phyloP scores from a whole-genome alignment of 2,329 filamentous ascomycete species.

The Penicillium oxalicum region DNA sequence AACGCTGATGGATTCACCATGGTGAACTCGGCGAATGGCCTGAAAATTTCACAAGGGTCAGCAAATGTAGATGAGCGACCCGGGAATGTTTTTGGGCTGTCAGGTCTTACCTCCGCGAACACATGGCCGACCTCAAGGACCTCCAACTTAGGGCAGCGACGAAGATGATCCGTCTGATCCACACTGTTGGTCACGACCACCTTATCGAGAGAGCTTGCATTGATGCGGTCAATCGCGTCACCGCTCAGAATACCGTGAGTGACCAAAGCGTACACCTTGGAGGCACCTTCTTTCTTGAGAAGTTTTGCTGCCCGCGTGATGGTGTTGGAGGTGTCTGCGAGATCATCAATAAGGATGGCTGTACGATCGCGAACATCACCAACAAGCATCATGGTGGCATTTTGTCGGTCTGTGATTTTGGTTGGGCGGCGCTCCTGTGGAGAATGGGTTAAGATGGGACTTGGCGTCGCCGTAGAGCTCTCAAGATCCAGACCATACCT shows the following conservation, averaged over 20 bases:
- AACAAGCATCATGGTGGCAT: constrained; percentile 87
- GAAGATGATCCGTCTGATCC: constrained; percentile 75
- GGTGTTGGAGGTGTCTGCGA: constrained; percentile 94
- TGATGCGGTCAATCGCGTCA: constrained; percentile 89
- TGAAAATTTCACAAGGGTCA: constrained; percentile 32
- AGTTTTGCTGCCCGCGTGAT: constrained; percentile 94
- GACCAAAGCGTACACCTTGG: constrained; percentile 80
- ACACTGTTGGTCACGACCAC: constrained; percentile 94
- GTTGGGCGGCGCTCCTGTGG: constrained; percentile 77
- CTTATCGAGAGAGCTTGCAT: constrained; percentile 86
- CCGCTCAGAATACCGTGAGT: constrained; percentile 94
- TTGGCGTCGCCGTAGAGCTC: no score
- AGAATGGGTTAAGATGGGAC: constrained; percentile 20
- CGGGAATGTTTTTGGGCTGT: background rate
- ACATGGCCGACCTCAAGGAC: constrained; percentile 82
- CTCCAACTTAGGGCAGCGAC: constrained; percentile 77
- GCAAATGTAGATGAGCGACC: constrained; percentile 9
- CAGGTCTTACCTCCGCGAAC: constrained; percentile 68
- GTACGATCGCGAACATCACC: constrained; percentile 75
- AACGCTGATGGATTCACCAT: constrained; percentile 95
- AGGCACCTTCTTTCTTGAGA: constrained; percentile 89
- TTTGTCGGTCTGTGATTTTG: constrained; percentile 74
- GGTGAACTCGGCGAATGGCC: constrained; percentile 90
- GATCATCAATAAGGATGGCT: constrained; percentile 87
- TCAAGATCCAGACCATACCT: constrained; percentile 52